These are phyloP conservation scores for Komagataella kurtzmanii DNA, from an alignment of 805 yeast species.

Conservation along the genomic window DNA sequence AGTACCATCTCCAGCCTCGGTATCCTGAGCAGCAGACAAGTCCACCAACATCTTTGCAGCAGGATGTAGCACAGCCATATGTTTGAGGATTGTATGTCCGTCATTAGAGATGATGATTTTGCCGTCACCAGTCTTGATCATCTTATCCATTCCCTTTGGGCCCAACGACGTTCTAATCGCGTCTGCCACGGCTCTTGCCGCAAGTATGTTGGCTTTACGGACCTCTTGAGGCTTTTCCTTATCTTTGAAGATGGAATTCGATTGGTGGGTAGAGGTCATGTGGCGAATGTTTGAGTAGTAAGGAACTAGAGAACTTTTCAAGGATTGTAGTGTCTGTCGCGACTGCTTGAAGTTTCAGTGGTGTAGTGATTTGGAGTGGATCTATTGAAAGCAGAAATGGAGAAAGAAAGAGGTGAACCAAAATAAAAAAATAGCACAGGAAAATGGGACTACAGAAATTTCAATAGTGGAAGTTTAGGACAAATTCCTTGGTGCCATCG, in stretches of 20 bases:
- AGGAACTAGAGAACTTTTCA: neutral
- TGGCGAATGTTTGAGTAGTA: neutral
- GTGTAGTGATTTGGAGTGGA: neutral
- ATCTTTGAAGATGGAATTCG: slow-evolving; percentile 83
- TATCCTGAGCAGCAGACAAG: slow-evolving; percentile 93
- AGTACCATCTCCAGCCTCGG: slow-evolving; percentile 99
- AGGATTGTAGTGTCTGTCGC: neutral
- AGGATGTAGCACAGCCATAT: slow-evolving; percentile 98
- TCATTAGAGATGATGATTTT: slow-evolving; percentile 93
- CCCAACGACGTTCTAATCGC: slow-evolving; percentile 93
- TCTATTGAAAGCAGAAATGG: neutral
- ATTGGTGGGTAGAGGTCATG: slow-evolving; percentile 21
- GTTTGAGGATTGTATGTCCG: slow-evolving; percentile 93
- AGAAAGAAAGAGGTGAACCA: neutral
- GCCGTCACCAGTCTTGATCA: slow-evolving; percentile 90
- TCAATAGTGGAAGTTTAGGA: neutral
- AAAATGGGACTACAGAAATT: neutral
- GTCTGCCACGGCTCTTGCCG: slow-evolving; percentile 91
- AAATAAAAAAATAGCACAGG: neutral
- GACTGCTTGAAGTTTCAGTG: neutral
- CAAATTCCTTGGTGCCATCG: neutral
- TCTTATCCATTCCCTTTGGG: slow-evolving; percentile 99
- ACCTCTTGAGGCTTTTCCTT: slow-evolving; percentile 94
- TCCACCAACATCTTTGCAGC: slow-evolving; percentile 97
- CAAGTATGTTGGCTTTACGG: slow-evolving; percentile 75